Percentiles rank a stretch among this genome's conserved stretches.
phyloP scores from a whole-genome alignment of 2,329 filamentous ascomycete species.

The Moelleriella libera region DNA sequence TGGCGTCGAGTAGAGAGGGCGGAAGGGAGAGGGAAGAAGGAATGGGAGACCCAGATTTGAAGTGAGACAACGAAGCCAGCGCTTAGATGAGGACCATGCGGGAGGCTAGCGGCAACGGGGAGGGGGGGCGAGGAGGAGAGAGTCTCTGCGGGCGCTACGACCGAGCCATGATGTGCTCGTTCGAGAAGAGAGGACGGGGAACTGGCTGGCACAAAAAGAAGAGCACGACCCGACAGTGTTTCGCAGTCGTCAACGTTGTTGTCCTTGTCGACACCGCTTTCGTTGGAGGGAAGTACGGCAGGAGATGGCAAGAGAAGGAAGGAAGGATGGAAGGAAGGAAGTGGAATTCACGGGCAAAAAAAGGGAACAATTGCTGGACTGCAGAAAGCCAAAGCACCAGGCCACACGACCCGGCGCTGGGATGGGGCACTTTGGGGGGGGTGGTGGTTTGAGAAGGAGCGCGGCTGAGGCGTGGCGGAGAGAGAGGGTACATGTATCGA shows the following conservation, averaged over 20 bases:
- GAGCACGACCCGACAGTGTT: too few relatives aligned
- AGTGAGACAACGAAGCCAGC: slow-evolving; percentile 9
- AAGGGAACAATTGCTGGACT: too few relatives aligned
- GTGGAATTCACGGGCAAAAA: too few relatives aligned
- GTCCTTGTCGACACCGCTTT: neutral
- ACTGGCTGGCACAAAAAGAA: too few relatives aligned
- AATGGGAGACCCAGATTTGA: slow-evolving; percentile 8
- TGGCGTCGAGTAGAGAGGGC: slow-evolving; percentile 6
- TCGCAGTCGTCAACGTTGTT: neutral
- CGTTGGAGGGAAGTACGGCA: neutral
- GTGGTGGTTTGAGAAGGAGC: neutral
- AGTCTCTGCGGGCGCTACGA: slow-evolving; percentile 1
- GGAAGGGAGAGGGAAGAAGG: slow-evolving; percentile 11
- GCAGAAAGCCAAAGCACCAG: too few relatives aligned
- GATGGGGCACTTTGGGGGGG: too few relatives aligned
- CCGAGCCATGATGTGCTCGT: slow-evolving; percentile 1
- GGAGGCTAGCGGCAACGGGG: slow-evolving; percentile 5
- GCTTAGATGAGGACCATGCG: slow-evolving; percentile 7
- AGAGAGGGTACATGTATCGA: neutral
- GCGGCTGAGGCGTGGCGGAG: neutral
- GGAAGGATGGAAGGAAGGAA: neutral
- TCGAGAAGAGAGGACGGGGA: neutral
- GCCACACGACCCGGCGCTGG: too few relatives aligned
- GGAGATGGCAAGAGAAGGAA: neutral
- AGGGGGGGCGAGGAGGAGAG: neutral